A percentile compares a stretch with the other conserved stretches of the same genome.
These are phyloP conservation scores for Quercus parvula DNA, from an alignment of 306 rosid species.

Conservation along the genomic window DNA sequence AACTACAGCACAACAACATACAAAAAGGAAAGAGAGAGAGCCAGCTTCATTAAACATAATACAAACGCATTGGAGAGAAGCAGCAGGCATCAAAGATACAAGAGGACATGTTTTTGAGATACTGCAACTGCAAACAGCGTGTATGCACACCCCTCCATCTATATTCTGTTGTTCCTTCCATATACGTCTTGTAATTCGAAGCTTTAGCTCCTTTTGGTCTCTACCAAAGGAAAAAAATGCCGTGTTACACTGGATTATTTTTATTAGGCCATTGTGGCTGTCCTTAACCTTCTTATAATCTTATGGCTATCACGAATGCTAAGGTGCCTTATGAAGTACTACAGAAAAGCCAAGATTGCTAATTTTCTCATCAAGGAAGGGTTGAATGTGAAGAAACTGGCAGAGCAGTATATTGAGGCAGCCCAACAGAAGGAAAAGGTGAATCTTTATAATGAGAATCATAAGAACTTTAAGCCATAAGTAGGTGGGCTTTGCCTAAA, in stretches of 20 bases:
- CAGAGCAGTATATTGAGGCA: conserved; percentile 84
- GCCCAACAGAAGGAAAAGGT: conserved; percentile 57
- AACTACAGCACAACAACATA: neutral
- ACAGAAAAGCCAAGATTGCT: conserved; percentile 77
- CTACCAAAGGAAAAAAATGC: conserved; percentile 31
- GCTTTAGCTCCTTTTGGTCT: conserved; percentile 27
- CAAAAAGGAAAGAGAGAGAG: neutral
- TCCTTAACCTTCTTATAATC: conserved; percentile 17
- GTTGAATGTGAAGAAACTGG: conserved; percentile 94
- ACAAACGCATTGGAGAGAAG: neutral
- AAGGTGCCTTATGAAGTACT: conserved; percentile 78
- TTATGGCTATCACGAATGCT: conserved; percentile 67
- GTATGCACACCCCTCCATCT: conserved; percentile 2
- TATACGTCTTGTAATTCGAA: conserved; percentile 17
- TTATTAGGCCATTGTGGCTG: conserved; percentile 19
- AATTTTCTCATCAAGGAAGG: conserved; percentile 95
- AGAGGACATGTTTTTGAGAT: neutral
- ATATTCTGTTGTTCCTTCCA: conserved; percentile 19
- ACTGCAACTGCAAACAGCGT: neutral
- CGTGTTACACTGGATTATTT: conserved; percentile 21
- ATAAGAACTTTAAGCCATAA: neutral
- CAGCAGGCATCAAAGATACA: neutral
- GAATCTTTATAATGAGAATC: conserved; percentile 22
- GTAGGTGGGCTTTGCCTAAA: neutral
- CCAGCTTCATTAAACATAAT: neutral